Conservation (phyloP, 192 early-diverging fungal species). For the Backusella morwellensis region DNA sequence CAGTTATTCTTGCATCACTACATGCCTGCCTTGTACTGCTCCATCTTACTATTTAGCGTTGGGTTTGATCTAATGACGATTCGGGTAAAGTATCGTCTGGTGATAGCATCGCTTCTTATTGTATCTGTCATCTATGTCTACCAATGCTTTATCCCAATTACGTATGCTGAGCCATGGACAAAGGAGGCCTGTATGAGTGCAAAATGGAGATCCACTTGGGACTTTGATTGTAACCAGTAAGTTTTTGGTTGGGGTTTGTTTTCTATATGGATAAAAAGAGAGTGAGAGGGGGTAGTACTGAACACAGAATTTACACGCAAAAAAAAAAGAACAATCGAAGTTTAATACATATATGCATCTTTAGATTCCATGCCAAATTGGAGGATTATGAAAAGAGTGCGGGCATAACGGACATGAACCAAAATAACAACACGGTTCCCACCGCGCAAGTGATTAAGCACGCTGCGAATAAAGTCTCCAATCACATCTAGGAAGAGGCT, state of each 20-base stretch:
- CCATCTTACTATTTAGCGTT: conserved; percentile 71
- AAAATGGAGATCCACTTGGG: conserved; percentile 81
- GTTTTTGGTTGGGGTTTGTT: conserved; percentile 8
- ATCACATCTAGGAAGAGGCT: background rate
- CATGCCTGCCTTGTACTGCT: conserved; percentile 92
- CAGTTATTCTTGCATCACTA: conserved; percentile 97
- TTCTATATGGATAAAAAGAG: background rate
- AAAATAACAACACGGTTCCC: background rate
- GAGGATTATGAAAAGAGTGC: background rate
- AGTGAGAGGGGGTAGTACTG: background rate
- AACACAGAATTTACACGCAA: background rate
- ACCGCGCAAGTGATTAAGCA: background rate
- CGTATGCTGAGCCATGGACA: conserved; percentile 83
- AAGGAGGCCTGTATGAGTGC: conserved; percentile 69
- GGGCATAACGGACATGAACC: background rate
- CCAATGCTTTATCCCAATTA: conserved; percentile 68
- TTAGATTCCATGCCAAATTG: background rate
- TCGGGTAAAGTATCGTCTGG: conserved; percentile 51
- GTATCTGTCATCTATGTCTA: conserved; percentile 67
- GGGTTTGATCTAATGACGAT: conserved; percentile 78
- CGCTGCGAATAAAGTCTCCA: background rate
- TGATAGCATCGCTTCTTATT: conserved; percentile 50
- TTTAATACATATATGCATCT: no score
- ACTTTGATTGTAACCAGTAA: conserved; percentile 38
- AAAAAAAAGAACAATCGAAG: background rate